Percentiles rank a stretch among this genome's conserved stretches.
Evolutionary conservation across 495 filamentous ascomycete species (phyloP).

Genomic region (Chaetomium cochliodes): DNA sequence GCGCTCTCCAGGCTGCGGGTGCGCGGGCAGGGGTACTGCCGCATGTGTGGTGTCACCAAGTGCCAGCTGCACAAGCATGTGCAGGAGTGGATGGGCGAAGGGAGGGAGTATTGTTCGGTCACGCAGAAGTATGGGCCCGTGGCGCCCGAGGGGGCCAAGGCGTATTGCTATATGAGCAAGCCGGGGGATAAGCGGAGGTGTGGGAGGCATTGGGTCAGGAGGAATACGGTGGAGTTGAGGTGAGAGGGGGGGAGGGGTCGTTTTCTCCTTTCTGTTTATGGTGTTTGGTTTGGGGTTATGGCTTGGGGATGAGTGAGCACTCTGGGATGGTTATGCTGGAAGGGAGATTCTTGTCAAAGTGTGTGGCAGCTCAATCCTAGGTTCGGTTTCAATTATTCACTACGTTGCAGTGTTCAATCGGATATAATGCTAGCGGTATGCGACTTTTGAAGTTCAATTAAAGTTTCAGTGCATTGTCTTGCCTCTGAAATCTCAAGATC

Average conservation of each 20-base stretch:
- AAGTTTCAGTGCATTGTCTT: neutral
- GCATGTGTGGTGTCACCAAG: slow-evolving; percentile 52
- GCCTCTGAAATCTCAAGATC: neutral
- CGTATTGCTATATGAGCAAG: slow-evolving; percentile 50
- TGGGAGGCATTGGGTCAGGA: slow-evolving; percentile 44
- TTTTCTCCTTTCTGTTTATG: neutral
- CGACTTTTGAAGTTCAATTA: neutral
- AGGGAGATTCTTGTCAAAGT: neutral
- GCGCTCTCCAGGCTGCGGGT: slow-evolving; percentile 43
- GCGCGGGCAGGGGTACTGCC: slow-evolving; percentile 49
- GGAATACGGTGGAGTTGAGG: slow-evolving; percentile 30
- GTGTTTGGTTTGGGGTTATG: neutral
- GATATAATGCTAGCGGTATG: neutral
- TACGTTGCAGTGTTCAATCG: neutral
- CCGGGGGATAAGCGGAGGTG: slow-evolving; percentile 50
- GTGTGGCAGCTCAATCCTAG: neutral
- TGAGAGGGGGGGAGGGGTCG: slow-evolving; percentile 20
- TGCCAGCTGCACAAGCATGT: slow-evolving; percentile 57
- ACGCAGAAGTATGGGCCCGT: slow-evolving; percentile 50
- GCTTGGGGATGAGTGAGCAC: neutral
- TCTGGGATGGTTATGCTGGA: neutral
- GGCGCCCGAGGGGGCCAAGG: slow-evolving; percentile 38
- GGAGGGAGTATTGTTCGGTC: slow-evolving; percentile 51
- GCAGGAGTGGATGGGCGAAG: slow-evolving; percentile 51
- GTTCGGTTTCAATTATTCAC: neutral